Conservation (phyloP, 2,329 filamentous ascomycete species). For the Phialophora chinensis region DNA sequence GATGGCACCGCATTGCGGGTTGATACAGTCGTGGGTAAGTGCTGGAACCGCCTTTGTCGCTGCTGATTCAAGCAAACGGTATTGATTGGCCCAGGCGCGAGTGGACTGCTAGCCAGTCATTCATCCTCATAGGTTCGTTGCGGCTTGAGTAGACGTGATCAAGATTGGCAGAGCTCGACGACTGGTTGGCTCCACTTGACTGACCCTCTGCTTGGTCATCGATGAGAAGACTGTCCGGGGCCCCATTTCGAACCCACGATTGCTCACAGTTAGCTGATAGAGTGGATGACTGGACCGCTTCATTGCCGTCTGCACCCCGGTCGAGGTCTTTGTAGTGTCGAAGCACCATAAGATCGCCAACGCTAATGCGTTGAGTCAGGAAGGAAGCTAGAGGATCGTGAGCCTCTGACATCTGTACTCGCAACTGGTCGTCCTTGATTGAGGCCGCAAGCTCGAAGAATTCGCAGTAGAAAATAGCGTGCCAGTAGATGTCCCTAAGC, state of each 20-base stretch:
- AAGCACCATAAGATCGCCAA: slow-evolving; percentile 21
- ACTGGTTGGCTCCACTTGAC: background rate
- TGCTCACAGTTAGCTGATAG: background rate
- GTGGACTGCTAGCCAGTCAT: background rate
- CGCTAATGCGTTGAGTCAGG: slow-evolving; percentile 16
- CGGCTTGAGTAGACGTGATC: background rate
- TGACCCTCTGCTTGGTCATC: background rate
- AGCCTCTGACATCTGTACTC: slow-evolving; percentile 17
- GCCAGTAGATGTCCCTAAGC: slow-evolving; percentile 19
- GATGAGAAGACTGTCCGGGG: background rate
- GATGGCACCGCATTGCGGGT: too few species aligned
- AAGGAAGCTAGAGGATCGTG: slow-evolving; percentile 18
- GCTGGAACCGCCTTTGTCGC: too few species aligned
- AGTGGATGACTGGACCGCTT: background rate
- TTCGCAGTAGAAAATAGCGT: slow-evolving; percentile 18
- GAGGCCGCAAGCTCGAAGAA: slow-evolving; percentile 18
- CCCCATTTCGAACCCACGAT: slow-evolving; percentile 1
- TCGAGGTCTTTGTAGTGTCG: slow-evolving; percentile 13
- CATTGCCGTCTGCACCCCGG: background rate
- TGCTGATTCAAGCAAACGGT: background rate
- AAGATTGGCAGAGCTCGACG: background rate
- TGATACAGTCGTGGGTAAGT: too few species aligned
- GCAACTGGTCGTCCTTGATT: slow-evolving; percentile 11
- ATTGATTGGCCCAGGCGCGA: background rate
- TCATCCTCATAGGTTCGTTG: slow-evolving; percentile 1